phyloP scores from a whole-genome alignment of 2,329 filamentous ascomycete species.

The Pseudopyrenochaeta lycopersici region DNA sequence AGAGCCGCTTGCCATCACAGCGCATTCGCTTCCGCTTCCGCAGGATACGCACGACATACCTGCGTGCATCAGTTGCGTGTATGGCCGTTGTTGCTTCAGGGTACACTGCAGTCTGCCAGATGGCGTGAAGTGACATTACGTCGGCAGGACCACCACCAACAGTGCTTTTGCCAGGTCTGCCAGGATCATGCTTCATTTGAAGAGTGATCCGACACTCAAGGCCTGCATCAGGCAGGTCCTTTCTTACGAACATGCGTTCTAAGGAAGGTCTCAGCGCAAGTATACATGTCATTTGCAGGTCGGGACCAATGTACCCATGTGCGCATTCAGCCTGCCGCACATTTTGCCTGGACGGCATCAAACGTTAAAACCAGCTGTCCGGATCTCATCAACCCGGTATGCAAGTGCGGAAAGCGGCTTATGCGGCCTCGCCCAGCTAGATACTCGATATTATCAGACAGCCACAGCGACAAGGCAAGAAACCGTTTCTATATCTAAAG shows the following conservation, averaged over 20 bases:
- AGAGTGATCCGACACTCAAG: constrained; percentile 2
- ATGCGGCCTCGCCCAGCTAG: constrained; percentile 7
- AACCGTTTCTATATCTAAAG: constrained; percentile 11
- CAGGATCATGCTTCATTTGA: constrained; percentile 5
- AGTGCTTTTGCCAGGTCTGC: constrained; percentile 9
- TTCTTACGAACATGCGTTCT: constrained; percentile 39
- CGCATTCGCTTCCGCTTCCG: constrained; percentile 39
- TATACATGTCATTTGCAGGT: constrained; percentile 28
- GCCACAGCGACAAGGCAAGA: constrained; percentile 1
- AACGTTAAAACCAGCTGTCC: constrained; percentile 28
- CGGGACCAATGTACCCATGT: constrained; percentile 31
- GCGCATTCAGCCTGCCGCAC: constrained; percentile 32
- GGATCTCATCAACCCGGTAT: constrained; percentile 33
- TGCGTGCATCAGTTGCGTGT: constrained; percentile 42
- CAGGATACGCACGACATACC: constrained; percentile 48
- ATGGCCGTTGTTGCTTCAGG: constrained; percentile 35
- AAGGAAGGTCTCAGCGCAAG: constrained; percentile 28
- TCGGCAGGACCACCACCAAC: constrained; percentile 13
- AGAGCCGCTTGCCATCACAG: constrained; percentile 38
- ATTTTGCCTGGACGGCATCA: constrained; percentile 28
- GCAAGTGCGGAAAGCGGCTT: constrained; percentile 30
- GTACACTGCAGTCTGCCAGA: constrained; percentile 41
- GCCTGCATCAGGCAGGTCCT: constrained; percentile 18
- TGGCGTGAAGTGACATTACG: constrained; percentile 31
- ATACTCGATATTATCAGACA: constrained; percentile 2